phyloP scores from a whole-genome alignment of 2,329 filamentous ascomycete species.

The Claviceps cyperi region DNA sequence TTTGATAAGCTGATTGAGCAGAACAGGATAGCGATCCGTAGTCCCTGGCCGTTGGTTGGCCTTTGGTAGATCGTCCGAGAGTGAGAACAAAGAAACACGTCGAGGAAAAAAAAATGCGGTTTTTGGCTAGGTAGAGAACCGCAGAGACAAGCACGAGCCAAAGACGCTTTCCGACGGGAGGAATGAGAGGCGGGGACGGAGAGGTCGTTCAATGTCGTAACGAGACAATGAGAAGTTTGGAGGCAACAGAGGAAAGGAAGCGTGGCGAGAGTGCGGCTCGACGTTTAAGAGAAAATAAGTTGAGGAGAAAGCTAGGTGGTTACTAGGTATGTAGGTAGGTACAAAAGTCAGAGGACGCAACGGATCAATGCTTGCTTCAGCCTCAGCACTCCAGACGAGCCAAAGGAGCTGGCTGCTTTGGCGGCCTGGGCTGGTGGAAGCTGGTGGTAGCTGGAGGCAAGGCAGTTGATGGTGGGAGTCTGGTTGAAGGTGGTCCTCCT shows the following conservation, averaged over 20 bases:
- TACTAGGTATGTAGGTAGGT: background rate
- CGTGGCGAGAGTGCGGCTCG: conserved; percentile 2
- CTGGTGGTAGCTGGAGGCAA: background rate
- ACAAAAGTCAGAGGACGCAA: background rate
- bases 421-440: background rate
- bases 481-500: background rate
- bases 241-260: background rate
- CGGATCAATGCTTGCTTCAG: conserved; percentile 6
- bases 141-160: background rate
- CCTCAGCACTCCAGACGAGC: conserved; percentile 3
- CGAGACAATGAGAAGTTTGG: background rate
- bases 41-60: background rate
- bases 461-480: background rate
- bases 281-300: conserved; percentile 3
- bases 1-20: background rate
- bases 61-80: background rate
- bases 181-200: background rate
- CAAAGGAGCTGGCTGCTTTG: conserved; percentile 4
- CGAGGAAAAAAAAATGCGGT: background rate
- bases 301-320: conserved; percentile 2
- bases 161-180: background rate
- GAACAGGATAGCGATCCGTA: background rate
- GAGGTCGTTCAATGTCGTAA: background rate
- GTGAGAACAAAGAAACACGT: background rate
- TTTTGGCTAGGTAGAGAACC: background rate